Conservation (phyloP, 2,329 filamentous ascomycete species). For the Phialemonium atrogriseum region DNA sequence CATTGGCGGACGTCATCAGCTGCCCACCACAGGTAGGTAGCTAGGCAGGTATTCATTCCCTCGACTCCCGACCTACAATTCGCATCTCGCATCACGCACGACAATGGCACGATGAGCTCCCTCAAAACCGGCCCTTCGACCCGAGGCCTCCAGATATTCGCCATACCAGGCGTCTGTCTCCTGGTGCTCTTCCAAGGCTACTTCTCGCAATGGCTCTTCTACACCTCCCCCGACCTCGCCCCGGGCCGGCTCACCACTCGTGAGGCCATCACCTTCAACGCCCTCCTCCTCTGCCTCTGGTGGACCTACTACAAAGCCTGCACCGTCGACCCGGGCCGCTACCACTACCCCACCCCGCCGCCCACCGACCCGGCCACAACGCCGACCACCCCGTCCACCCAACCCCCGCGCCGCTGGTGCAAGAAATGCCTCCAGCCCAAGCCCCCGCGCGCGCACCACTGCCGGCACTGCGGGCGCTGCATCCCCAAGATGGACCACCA, state of each 20-base stretch:
- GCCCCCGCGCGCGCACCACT: conserved; percentile 74
- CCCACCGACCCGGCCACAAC: conserved; percentile 8
- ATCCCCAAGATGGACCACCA: conserved; percentile 81
- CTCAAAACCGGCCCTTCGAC: conserved; percentile 25
- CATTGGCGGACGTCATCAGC: too few relatives aligned
- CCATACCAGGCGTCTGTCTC: conserved; percentile 58
- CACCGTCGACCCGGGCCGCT: conserved; percentile 49
- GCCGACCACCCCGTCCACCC: conserved; percentile 14
- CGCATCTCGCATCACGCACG: too few relatives aligned
- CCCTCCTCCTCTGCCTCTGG: conserved; percentile 54
- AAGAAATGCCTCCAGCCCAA: conserved; percentile 67
- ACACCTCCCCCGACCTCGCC: conserved; percentile 46
- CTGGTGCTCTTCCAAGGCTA: conserved; percentile 65
- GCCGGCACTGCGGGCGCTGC: conserved; percentile 65
- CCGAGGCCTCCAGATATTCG: conserved; percentile 44
- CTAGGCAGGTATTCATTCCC: too few relatives aligned
- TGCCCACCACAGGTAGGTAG: too few relatives aligned
- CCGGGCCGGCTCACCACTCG: conserved; percentile 50
- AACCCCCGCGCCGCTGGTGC: conserved; percentile 50
- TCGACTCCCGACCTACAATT: too few relatives aligned
- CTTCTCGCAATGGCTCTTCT: conserved; percentile 64
- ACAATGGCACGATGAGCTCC: conserved; percentile 12
- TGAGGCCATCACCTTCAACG: conserved; percentile 59
- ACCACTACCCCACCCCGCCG: conserved; percentile 37
- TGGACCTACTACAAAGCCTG: conserved; percentile 59